Evolutionary conservation across 192 early-diverging fungal genomes (phyloP).

Genomic region (Podila verticillata): DNA sequence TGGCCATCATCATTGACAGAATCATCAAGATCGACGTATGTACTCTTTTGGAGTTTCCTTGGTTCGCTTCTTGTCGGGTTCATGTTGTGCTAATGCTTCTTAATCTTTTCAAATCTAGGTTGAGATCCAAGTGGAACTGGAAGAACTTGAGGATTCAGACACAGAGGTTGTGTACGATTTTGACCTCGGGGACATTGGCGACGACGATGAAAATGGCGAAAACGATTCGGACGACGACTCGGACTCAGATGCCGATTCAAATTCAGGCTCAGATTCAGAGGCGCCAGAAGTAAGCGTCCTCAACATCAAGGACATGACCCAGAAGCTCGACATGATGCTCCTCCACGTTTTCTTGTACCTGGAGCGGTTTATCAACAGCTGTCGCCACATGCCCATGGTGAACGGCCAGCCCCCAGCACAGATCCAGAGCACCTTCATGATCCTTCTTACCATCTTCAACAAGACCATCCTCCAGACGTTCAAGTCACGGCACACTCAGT

Average conservation of each 20-base stretch:
- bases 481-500: slow-evolving; percentile 92
- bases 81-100: neutral
- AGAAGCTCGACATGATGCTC: slow-evolving; percentile 81
- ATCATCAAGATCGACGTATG: slow-evolving; percentile 90
- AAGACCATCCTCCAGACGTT: slow-evolving; percentile 84
- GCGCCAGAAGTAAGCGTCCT: slow-evolving; percentile 43
- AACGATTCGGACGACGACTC: slow-evolving; percentile 51
- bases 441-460: slow-evolving; percentile 83
- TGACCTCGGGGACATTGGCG: slow-evolving; percentile 24
- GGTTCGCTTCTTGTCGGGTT: neutral
- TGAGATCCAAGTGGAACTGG: slow-evolving; percentile 91
- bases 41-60: neutral
- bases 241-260: slow-evolving; percentile 58
- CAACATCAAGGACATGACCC: slow-evolving; percentile 66
- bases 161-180: slow-evolving; percentile 42
- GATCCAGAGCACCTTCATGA: slow-evolving; percentile 67
- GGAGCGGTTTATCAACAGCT: slow-evolving; percentile 39
- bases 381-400: slow-evolving; percentile 30
- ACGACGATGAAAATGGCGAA: slow-evolving; percentile 51
- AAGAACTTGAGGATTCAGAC: slow-evolving; percentile 80
- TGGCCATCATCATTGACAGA: slow-evolving; percentile 82
- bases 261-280: slow-evolving; percentile 54
- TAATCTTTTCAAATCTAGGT: slow-evolving; percentile 59
- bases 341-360: slow-evolving; percentile 73
- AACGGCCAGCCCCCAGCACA: slow-evolving; percentile 14